Evolutionary conservation across 371 early-diverging fungal species (phyloP), one percentile per base, ranked within the genome.

Genomic region (Mucor racemosus): DNA sequence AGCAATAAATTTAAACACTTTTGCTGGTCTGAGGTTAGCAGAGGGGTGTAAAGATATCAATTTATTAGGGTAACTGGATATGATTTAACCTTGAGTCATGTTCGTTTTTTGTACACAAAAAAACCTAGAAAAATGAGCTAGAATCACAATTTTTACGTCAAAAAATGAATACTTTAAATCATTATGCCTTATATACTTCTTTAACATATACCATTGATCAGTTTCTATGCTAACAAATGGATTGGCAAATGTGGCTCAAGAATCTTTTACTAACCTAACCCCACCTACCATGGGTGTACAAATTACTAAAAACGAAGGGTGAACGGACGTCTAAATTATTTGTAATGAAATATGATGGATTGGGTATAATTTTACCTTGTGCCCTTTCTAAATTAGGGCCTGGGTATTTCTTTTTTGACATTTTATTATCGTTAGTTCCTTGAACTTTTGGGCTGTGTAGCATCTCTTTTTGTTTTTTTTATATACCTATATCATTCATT

Each of bases 11-110:
- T 39, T 19, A 38, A 44, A 35, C 10, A 14, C 33, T 13, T 41
- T 21, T 62, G 62, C 70, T 70, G 70, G 70, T 70, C 70, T 70
- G 70, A 70, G 70, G 70, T 70, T 70, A 70, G 70, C 70, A 19
- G 40, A 54, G 31, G 19, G 48, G 39, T 26, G n/a, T 48, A 50
- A 36, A 38, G 36, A 39, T 31, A 54, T 38, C 50, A 21, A 55
- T 57, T 19, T 46, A 36, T 19, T 31, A 35, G 67, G n/a, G 41
- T 56, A 36, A 26, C 33, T 39, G 5, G 36, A 4, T 13, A 26
- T 31, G 3, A 26, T 26, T 26, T 26, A 26, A 26, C 26, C 3
- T 26, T 26, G 26, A 26, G 26, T 26, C 26, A 26, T 26, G 26
- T 26, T 26, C 11, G 5, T 9, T 38, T 38, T 38, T 38, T 11